Evolutionary conservation across 2,329 filamentous ascomycete species (phyloP), one percentile per base, ranked within the genome.

Genomic region (Raffaelea albimanens): DNA sequence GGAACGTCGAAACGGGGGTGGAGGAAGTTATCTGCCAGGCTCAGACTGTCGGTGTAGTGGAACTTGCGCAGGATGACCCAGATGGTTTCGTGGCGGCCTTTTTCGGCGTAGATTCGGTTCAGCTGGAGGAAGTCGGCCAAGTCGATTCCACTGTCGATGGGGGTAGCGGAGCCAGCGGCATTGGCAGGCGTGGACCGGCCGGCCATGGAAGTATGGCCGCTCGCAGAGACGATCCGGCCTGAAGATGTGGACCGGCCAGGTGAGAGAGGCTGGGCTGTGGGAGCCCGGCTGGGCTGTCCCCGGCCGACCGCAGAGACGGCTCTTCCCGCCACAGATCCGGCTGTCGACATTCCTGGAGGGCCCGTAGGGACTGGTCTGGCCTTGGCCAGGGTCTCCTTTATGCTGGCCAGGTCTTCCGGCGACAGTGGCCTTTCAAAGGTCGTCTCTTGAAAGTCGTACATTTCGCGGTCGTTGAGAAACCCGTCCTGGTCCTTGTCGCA

Each of bases 401-500:
- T 95, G 57, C 93, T 94, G 5, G 83, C 78, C 3, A 97, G 73
- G 55, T 98, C 93, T 40, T 89, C 84, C 11, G 80, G 71, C 5
- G 83, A 83, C 43, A 98, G 64, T 1, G 85, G 78, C 65, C 95
- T 95, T 48, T 91, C 87, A 60, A 98, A 98, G 61, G 89, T 95
- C 55, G 89, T 91, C 52, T 73, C 74, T 63, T 98, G 93, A 56
- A 98, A 97, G 49, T 88, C 83, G 55, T 87, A 78, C 64, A 98
- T 87, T 68, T 98, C 93, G 54, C 82, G 73, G 58, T 97, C 91
- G 57, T 76, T 95, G 55, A 97, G 73, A 58, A 86, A 86, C 4
- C 91, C 91, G 63, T 98, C 93, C 61, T 95, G 90, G 59, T 98
- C 93, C 66, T 89, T 93, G 64, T 98, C 93, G 59, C 87, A 95